Conservation (phyloP, 1,284 basidiomycete species). For the Coniferiporia sulphurascens region DNA sequence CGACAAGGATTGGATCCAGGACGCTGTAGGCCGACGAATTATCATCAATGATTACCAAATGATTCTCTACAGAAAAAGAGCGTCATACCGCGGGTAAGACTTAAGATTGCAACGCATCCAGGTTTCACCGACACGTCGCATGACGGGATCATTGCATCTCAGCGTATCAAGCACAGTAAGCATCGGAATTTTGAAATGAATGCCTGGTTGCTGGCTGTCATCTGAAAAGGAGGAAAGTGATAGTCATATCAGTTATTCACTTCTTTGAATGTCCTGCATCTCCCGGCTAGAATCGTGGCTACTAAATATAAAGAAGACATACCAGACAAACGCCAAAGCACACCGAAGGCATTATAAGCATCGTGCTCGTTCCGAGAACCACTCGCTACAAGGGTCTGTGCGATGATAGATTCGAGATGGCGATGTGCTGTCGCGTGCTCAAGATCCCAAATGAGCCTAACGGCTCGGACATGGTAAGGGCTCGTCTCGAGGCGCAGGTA, state of each 20-base stretch:
- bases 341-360: slow-evolving; percentile 85
- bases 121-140: slow-evolving; percentile 80
- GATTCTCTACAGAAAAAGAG: neutral
- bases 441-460: slow-evolving; percentile 83
- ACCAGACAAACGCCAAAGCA: slow-evolving; percentile 90
- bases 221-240: slow-evolving; percentile 42
- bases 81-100: slow-evolving; percentile 75
- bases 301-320: slow-evolving; percentile 21
- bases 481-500: slow-evolving; percentile 69
- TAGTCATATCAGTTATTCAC: neutral
- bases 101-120: slow-evolving; percentile 95
- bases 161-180: slow-evolving; percentile 84
- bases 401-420: slow-evolving; percentile 74
- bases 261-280: neutral
- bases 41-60: neutral
- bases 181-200: slow-evolving; percentile 79
- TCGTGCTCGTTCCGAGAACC: slow-evolving; percentile 46
- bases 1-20: slow-evolving; percentile 81
- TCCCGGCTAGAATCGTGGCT: neutral
- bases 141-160: slow-evolving; percentile 65
- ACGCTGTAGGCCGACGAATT: slow-evolving; percentile 42
- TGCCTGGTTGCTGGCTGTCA: slow-evolving; percentile 76
- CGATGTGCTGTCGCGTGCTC: slow-evolving; percentile 58
- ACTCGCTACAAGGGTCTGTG: slow-evolving; percentile 59
- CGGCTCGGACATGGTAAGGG: slow-evolving; percentile 78